Evolutionary conservation across 2,329 filamentous ascomycete genomes (phyloP).

Genomic region (Fusarium stilboides): DNA sequence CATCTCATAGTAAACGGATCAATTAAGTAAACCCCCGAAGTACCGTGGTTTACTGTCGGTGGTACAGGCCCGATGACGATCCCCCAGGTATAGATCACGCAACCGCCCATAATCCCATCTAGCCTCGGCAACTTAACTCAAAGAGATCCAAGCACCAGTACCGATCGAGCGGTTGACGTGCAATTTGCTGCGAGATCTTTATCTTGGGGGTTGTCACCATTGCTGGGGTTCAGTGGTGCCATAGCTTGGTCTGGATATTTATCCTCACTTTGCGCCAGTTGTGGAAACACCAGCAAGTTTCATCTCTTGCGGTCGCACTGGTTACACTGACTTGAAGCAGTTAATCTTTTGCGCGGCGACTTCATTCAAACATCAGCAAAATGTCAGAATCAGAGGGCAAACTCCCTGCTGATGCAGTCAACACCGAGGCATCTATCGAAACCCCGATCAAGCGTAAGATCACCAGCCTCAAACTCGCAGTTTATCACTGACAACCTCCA

Average conservation of each 20-base stretch:
- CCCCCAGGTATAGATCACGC: slow-evolving; percentile 6
- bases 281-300: background rate
- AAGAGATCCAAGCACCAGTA: background rate
- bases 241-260: slow-evolving; percentile 3
- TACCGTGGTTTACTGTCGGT: background rate
- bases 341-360: background rate
- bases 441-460: slow-evolving; percentile 9
- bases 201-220: slow-evolving; percentile 7
- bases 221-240: slow-evolving; percentile 13
- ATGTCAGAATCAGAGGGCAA: slow-evolving; percentile 24
- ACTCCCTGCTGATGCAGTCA: background rate
- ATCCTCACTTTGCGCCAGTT: background rate
- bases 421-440: background rate
- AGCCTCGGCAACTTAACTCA: background rate
- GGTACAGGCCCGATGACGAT: slow-evolving; percentile 5
- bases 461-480: background rate
- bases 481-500: slow-evolving; percentile 6
- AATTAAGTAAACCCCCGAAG: background rate
- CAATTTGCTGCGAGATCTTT: background rate
- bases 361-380: background rate
- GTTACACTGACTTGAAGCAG: background rate
- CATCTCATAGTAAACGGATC: background rate
- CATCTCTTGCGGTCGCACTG: background rate
- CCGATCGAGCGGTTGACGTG: slow-evolving; percentile 2
- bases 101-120: slow-evolving; percentile 7